Evolutionary conservation across 2,329 filamentous ascomycete species (phyloP), one percentile per base, ranked within the genome.

Genomic region (Talaromyces verruculosus): DNA sequence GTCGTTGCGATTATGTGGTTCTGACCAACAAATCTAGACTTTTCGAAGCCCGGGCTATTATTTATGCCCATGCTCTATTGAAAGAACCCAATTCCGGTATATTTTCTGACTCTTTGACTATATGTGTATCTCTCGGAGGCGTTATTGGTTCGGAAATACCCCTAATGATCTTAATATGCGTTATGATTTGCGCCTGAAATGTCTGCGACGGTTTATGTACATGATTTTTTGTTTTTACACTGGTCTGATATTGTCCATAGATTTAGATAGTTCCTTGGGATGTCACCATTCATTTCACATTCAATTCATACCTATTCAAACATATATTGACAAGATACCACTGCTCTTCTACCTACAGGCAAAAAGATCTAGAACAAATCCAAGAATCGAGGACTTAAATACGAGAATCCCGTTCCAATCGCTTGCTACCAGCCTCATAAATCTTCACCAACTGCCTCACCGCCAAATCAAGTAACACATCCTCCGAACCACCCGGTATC

Each of bases 381-480:
- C 8, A 33, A 53, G 5, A 33, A 3, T 35, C 1, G 37, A 41
- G 55, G 15, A 15, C 15, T 69, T 60, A 71, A 41, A 71, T 68
- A 30, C 67, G 70, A 15, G 70, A 65, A 43, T 70, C 62, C 33
- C 65, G 55, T 35, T 65, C 69, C 51, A 79, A 69, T 64, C 74
- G 73, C 68, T 74, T 73, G 59, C 74, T 72, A 64, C 78, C 72
- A 1, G 71, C 69, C 47, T 76, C 72, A 62, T 87, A 91, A 58
- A 90, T 85, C 81, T 91, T 91, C 43, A 90, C 87, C 66, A 91
- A 76, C 75, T 92, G 89, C 15, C 89, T 79, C 2, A 92, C 84
- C 1, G 87, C 87, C 47, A 92, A 78, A 76, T 92, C 89, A 11
- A 91, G 79, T 79, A 92, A 82, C 1, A 92, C 89, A 74, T 92